Evolutionary conservation across 495 filamentous ascomycete genomes (phyloP), one percentile per base, ranked within the genome.

Genomic region (Neurospora discreta): DNA sequence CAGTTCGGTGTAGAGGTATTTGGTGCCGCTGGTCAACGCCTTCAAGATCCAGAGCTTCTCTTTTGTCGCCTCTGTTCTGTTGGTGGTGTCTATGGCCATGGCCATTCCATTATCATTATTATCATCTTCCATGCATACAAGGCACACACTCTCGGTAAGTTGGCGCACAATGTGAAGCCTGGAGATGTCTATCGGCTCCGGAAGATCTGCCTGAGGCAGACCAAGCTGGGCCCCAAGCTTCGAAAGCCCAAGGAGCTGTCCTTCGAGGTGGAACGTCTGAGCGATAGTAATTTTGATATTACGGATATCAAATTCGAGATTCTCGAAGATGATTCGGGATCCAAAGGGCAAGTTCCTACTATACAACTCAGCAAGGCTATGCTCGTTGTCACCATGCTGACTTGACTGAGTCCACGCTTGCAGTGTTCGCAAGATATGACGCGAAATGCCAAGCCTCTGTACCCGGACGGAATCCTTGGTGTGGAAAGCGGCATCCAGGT

Each of bases 1-100:
- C 44, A 86, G 75, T 70, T 86, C 84, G 71, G 81, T 80, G 73
- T 84, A 85, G 16, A 86, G 73, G 70, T 83, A 85, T 72, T 84
- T 85, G 43, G 82, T 81, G 71, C 78, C 79, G 73, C 84, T 85
- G 13, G 83, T 82, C 75, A 85, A 72, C 16, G 84, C 83, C 71
- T 86, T 86, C 76, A 86, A 77, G 72, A 86, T 82, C 81, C 78
- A 84, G 5, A 82, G 73, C 69, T 78, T 73, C 65, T 52, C 26
- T 1, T n/a, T 20, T 10, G 33, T 39, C 20, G 23, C 26, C 74
- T 68, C 76, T 69, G 10, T 23, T 52, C 11, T 39, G 13, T 23
- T 70, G 36, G 7, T 33, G 8, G 20, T 13, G 13, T 23, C 39
- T 68, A 15, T 39, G 26, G 7, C 30, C 15, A n/a, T 13, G 20